Base-by-base conservation (phyloP, 2,329 filamentous ascomycete genomes). In the Aulographum hederae region DNA sequence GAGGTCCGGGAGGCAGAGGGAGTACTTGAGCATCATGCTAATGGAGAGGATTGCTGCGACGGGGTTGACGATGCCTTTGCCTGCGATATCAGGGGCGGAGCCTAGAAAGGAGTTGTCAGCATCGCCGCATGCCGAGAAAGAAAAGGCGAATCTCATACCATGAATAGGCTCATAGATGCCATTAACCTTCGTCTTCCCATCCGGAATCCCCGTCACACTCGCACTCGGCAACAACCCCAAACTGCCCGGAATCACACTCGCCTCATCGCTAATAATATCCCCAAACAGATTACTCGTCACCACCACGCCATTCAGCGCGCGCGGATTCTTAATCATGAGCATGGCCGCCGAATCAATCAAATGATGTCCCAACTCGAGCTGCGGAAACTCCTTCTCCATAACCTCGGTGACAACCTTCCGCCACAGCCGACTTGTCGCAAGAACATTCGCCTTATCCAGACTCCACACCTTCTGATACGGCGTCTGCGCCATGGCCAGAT, bases 131-230 rank as follows among this genome's bases (percentile, higher is more conserved):
- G n/a, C n/a, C n/a, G n/a, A n/a, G n/a, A n/a, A n/a, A n/a, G n/a
- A n/a, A n/a, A n/a, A n/a, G n/a, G n/a, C n/a, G n/a, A n/a, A n/a
- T n/a, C n/a, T n/a, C 60, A 46, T 62, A 82, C 81, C 85, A 54
- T 98, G 86, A 45, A 98, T 95, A 17, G 86, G 86, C 66, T 95
- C 86, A 53, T 93, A 98, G 47, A 95, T 93, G 44, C 84, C 86
- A 52, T 91, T 93, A 50, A 85, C 81, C 52, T 69, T 75, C 45
- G 64, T 69, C 63, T 82, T 79, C 34, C 80, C 80, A 52, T 91
- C 82, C 0, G 86, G 86, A 37, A 92, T 73, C 26, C 79, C 81
- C 41, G 75, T 78, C 51, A 95, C 60, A 55, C 78, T 89, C 10
- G 86, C 86, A 52, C 78, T 86, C 17, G 86, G 86, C 43, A 93